Evolutionary conservation across 2,329 filamentous ascomycete genomes (phyloP).

Genomic region (Epichloe gansuensis): DNA sequence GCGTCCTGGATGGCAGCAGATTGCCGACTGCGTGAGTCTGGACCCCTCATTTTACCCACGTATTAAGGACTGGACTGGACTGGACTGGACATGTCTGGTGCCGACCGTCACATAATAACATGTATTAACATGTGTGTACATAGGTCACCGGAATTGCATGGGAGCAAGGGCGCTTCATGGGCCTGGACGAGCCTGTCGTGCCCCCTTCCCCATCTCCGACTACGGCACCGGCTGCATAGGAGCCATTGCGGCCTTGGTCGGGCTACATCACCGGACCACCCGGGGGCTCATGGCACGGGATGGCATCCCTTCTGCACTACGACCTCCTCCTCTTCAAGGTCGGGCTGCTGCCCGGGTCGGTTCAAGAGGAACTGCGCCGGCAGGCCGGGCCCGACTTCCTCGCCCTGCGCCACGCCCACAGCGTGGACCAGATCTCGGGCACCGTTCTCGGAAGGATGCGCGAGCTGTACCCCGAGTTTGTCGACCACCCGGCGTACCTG

Average conservation of each 20-base stretch:
- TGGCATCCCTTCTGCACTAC: slow-evolving; percentile 54
- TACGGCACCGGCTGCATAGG: slow-evolving; percentile 65
- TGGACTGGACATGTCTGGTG: no score
- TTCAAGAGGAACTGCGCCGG: slow-evolving; percentile 39
- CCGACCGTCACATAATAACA: no score
- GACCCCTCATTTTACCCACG: no score
- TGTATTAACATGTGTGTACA: neutral
- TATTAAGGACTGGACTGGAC: no score
- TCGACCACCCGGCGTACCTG: slow-evolving; percentile 32
- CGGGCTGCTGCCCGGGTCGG: slow-evolving; percentile 40
- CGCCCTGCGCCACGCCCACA: slow-evolving; percentile 45
- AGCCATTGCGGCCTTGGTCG: slow-evolving; percentile 52
- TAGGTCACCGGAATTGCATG: slow-evolving; percentile 45
- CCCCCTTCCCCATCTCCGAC: slow-evolving; percentile 53
- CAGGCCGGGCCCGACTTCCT: slow-evolving; percentile 42
- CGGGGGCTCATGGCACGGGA: slow-evolving; percentile 56
- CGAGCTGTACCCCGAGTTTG: slow-evolving; percentile 40
- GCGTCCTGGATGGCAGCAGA: slow-evolving; percentile 60
- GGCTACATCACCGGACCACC: slow-evolving; percentile 49
- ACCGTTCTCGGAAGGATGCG: slow-evolving; percentile 45
- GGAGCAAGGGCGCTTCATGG: slow-evolving; percentile 52
- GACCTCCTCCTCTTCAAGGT: slow-evolving; percentile 52
- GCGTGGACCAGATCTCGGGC: slow-evolving; percentile 52
- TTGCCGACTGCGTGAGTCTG: slow-evolving; percentile 45
- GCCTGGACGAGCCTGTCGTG: slow-evolving; percentile 49